A percentile compares a stretch with the other conserved stretches of the same genome.
These are phyloP conservation scores for Nothopassalora personata DNA, from an alignment of 2,329 filamentous ascomycete genomes.

Conservation along the genomic window DNA sequence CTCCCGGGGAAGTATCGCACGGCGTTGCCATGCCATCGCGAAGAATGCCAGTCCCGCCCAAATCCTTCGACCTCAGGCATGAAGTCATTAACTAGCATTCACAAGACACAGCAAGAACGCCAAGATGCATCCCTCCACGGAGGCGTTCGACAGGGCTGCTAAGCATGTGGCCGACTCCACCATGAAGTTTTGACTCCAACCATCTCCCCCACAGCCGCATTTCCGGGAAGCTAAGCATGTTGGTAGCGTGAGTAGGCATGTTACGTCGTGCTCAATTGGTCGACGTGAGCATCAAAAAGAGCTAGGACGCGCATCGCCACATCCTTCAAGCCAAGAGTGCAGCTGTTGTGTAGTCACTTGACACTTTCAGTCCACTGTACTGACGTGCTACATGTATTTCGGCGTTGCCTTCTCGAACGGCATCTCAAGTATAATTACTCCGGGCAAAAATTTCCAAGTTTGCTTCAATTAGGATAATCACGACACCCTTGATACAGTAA, in stretches of 20 bases:
- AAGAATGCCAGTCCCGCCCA: neutral
- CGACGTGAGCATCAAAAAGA: neutral
- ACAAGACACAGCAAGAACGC: neutral
- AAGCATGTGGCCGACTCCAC: neutral
- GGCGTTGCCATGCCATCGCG: neutral
- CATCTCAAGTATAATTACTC: neutral
- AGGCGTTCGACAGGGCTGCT: neutral
- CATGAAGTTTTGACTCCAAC: neutral
- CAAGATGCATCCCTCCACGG: neutral
- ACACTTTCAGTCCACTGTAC: neutral
- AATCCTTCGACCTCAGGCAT: neutral
- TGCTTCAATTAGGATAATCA: neutral
- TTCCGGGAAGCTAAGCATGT: constrained; percentile 2
- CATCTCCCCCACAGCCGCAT: neutral
- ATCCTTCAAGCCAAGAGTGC: constrained; percentile 1
- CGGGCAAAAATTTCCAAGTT: neutral
- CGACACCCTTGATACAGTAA: neutral
- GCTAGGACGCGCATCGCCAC: constrained; percentile 1
- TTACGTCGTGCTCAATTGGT: neutral
- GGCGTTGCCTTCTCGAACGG: neutral
- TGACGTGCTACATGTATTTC: constrained; percentile 7
- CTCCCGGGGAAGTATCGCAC: neutral
- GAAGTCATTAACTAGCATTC: neutral
- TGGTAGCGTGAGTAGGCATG: neutral
- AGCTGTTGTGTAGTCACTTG: neutral